A percentile compares a stretch with the other conserved stretches of the same genome.
Conservation (phyloP, 1,284 basidiomycete species). For the Flammula alnicola region DNA sequence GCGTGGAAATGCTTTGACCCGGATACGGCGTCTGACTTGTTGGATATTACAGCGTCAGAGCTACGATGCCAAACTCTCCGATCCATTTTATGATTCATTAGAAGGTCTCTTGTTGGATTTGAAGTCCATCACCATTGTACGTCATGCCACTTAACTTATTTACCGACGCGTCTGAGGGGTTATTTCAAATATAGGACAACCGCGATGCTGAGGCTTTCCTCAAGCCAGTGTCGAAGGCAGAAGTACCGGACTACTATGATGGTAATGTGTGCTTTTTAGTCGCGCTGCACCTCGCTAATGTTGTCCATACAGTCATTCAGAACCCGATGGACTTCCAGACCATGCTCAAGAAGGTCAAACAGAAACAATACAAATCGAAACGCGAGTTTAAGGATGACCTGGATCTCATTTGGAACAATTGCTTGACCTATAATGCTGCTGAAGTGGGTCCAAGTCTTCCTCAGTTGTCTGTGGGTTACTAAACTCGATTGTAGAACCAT, state of each 20-base stretch:
- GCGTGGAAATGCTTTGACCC: constrained; percentile 37
- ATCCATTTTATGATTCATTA: constrained; percentile 90
- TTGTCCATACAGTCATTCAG: constrained; percentile 68
- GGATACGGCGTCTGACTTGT: constrained; percentile 17
- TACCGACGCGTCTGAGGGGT: constrained; percentile 26
- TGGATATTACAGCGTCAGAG: constrained; percentile 50
- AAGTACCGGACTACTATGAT: constrained; percentile 90
- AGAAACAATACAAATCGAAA: constrained; percentile 91
- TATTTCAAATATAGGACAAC: constrained; percentile 64
- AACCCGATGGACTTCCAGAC: constrained; percentile 95
- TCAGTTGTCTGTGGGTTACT: background rate
- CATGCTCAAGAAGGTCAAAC: constrained; percentile 92
- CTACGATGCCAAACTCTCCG: constrained; percentile 76
- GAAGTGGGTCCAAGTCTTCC: constrained; percentile 60
- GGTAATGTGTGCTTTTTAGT: constrained; percentile 50
- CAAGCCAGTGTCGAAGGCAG: constrained; percentile 85
- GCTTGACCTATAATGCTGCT: constrained; percentile 89
- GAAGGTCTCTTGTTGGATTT: constrained; percentile 88
- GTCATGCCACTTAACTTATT: constrained; percentile 33
- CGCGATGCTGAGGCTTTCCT: constrained; percentile 89
- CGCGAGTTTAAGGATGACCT: constrained; percentile 92
- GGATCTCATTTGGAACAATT: constrained; percentile 97
- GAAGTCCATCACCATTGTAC: constrained; percentile 75
- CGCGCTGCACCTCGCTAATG: constrained; percentile 9
- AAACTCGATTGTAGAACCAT: constrained; percentile 52